phyloP scores from a whole-genome alignment of 139 green algal genomes.

The Ettlia oleoabundans region DNA sequence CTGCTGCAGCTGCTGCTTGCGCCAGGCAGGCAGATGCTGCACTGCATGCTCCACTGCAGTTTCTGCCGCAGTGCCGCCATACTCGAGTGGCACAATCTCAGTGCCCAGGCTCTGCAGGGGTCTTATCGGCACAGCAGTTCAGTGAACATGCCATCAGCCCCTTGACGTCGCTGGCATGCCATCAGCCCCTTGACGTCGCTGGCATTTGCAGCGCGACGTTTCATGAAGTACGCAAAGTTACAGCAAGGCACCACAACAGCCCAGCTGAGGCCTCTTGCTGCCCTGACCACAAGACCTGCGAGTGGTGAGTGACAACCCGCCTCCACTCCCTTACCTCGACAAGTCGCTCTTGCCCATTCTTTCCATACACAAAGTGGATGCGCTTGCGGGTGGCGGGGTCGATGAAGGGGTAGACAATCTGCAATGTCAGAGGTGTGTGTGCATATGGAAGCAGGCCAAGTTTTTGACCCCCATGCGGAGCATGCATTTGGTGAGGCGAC shows the following conservation, averaged over 20 bases:
- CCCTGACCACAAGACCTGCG: too few relatives aligned
- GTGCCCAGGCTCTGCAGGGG: constrained; percentile 14
- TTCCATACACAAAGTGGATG: constrained; percentile 22
- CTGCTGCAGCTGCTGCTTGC: neutral
- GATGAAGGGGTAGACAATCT: constrained; percentile 10
- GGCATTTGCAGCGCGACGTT: too few relatives aligned
- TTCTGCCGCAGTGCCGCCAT: constrained; percentile 6
- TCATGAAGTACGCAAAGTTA: too few relatives aligned
- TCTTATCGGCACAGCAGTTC: too few relatives aligned
- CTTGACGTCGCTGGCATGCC: too few relatives aligned
- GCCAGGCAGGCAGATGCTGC: constrained; percentile 4
- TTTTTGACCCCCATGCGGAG: too few relatives aligned
- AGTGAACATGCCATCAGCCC: too few relatives aligned
- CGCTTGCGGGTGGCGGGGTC: constrained; percentile 1
- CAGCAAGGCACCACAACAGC: too few relatives aligned
- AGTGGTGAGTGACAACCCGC: too few relatives aligned
- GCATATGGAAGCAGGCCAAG: neutral
- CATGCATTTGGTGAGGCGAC: too few relatives aligned
- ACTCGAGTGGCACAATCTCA: neutral
- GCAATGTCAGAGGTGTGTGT: neutral
- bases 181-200: too few relatives aligned
- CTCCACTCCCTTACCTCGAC: neutral
- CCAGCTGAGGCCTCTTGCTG: too few relatives aligned
- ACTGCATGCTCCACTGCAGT: neutral
- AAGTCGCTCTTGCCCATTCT: neutral